Percentiles rank a stretch among this genome's conserved stretches.
Evolutionary conservation across 805 yeast species (phyloP).

Genomic region (Yarrowia sp.): DNA sequence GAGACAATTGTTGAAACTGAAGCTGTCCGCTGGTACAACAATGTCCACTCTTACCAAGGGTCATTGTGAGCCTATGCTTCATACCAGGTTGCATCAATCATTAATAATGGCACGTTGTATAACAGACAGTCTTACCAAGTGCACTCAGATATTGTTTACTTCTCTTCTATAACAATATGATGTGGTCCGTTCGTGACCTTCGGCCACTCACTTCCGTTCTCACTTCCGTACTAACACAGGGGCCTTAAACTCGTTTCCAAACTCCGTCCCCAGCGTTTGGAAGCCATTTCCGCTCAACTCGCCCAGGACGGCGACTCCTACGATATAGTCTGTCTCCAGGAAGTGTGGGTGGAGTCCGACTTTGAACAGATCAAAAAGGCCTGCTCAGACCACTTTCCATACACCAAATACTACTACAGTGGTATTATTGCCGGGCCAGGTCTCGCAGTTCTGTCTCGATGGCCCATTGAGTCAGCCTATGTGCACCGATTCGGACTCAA

Average conservation of each 20-base stretch:
- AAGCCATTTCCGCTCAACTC: conserved; percentile 74
- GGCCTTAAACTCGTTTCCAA: conserved; percentile 88
- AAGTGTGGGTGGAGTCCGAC: conserved; percentile 87
- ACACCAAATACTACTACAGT: conserved; percentile 71
- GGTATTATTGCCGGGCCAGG: conserved; percentile 96
- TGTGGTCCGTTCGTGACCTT: conserved; percentile 1
- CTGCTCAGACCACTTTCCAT: conserved; percentile 62
- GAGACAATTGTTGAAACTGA: no score
- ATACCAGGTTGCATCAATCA: no score
- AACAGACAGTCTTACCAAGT: no score
- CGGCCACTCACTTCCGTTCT: neutral
- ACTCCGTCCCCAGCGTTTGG: conserved; percentile 65
- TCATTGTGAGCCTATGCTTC: no score
- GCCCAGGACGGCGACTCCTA: conserved; percentile 58
- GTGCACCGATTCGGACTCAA: conserved; percentile 87
- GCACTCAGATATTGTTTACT: no score
- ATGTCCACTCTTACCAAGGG: no score
- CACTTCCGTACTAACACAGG: conserved; percentile 53
- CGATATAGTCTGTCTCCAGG: conserved; percentile 93
- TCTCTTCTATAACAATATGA: neutral
- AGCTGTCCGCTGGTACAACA: no score
- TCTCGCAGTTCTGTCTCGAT: conserved; percentile 78
- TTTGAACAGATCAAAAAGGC: conserved; percentile 66
- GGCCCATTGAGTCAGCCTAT: conserved; percentile 81
- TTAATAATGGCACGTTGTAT: no score